Base-by-base conservation (phyloP, 164 flowering plant species). In the Vitis riparia region DNA sequence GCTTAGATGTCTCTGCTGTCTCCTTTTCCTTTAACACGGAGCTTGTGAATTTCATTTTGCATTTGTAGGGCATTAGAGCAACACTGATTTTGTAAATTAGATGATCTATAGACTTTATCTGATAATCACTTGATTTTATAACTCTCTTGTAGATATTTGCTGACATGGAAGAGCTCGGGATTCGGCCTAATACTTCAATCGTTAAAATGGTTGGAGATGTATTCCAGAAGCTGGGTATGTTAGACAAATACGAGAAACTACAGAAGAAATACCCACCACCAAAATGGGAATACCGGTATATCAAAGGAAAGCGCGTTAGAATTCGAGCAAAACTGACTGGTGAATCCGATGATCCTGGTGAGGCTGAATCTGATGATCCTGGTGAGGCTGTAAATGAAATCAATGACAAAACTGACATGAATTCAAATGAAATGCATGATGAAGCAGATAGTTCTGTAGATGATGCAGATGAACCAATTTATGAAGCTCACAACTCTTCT, bases 151-250 rank as follows among this genome's bases (percentile, higher is more conserved):
- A 94, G 98, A 63, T 87, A 65, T 94, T 94, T 85, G 98, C 97
- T 16, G 97, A 94, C 79, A 91, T 94, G 98, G 98, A 94, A 77
- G 98, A 94, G 85, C 94, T 94, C 14, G 90, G 90, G 10, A 75
- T 91, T 14, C 78, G 77, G 55, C 97, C 98, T 48, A 86, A 75
- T 59, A 66, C 70, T 63, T 65, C 93, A 14, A 81, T 88, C 55
- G 89, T 94, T 49, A 16, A 60, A 13, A 90, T 84, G 96, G 78
- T 91, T 66, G 98, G 98, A 68, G 75, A 84, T 61, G 89, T 81
- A 59, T 91, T 94, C 77, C 80, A 81, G 76, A 81, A 90, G 84
- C 81, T 94, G 68, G 92, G 77, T 29, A 91, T 90, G 97, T 11
- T 81, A 76, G 97, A 94, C 77, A 94, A 91, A 66, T 90, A 88